A percentile compares a stretch with the other conserved stretches of the same genome.
Conservation (phyloP, 2,329 filamentous ascomycete species). For the Trichoderma gracile region DNA sequence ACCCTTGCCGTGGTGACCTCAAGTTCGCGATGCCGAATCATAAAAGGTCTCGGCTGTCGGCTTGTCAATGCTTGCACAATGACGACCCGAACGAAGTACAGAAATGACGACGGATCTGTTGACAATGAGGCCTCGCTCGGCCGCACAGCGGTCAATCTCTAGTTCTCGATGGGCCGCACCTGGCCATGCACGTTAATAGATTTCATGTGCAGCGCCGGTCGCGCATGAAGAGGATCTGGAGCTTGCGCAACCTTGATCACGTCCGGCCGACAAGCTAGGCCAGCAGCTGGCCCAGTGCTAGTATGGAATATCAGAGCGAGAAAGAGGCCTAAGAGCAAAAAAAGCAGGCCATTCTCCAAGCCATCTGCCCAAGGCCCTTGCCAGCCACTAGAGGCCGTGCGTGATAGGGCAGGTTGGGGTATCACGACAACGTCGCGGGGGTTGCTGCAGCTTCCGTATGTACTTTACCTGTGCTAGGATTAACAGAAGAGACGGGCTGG, state of each 20-base stretch:
- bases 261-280: constrained; percentile 26
- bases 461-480: too few relatives aligned
- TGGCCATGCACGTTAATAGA: not conserved
- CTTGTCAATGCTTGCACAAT: constrained; percentile 25
- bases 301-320: not conserved
- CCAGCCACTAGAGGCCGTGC: constrained; percentile 17
- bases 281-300: not conserved
- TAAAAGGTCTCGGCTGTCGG: constrained; percentile 29
- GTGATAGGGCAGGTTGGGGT: constrained; percentile 20
- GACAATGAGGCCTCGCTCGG: constrained; percentile 17
- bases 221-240: constrained; percentile 31
- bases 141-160: constrained; percentile 26
- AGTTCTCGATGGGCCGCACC: constrained; percentile 7
- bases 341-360: not conserved
- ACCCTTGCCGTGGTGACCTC: constrained; percentile 18
- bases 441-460: not conserved
- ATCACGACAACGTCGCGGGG: constrained; percentile 25
- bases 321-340: too few relatives aligned
- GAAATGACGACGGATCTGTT: not conserved
- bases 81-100: constrained; percentile 16
- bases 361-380: not conserved
- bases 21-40: not conserved
- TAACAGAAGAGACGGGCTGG: not conserved
- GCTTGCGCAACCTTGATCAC: constrained; percentile 34
- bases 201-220: constrained; percentile 19